These are phyloP conservation scores for Aphanocladium album DNA, from an alignment of 2,329 filamentous ascomycete genomes.

Conservation along the genomic window DNA sequence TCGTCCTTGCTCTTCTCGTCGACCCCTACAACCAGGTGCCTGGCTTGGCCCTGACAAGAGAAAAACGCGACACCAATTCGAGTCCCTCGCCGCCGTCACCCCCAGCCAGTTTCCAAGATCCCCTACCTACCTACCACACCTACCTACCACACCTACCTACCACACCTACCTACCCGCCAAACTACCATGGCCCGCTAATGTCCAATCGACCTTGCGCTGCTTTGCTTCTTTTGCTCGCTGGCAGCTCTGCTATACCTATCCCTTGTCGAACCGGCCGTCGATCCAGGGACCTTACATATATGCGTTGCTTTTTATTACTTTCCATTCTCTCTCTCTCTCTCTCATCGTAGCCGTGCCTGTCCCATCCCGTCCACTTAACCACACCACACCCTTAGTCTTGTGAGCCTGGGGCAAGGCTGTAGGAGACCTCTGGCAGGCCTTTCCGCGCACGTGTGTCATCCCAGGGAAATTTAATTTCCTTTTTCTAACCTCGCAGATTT, in stretches of 20 bases:
- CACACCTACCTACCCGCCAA: too few species aligned
- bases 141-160: too few species aligned
- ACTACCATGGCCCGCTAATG: too few species aligned
- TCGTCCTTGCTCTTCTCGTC: too few species aligned
- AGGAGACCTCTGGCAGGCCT: neutral
- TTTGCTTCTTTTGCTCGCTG: too few species aligned
- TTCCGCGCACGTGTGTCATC: neutral
- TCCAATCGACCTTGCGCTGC: too few species aligned
- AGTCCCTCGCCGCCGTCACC: neutral
- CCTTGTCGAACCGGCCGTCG: neutral
- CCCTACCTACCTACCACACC: too few species aligned
- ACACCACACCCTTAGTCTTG: neutral
- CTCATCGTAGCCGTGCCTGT: neutral
- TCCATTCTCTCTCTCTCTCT: too few species aligned
- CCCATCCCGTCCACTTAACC: neutral
- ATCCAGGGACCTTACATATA: neutral
- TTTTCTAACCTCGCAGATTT: neutral
- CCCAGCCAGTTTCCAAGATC: neutral
- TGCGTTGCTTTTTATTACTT: too few species aligned
- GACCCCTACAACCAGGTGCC: neutral
- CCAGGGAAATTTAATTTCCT: neutral
- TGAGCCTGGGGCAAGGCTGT: neutral
- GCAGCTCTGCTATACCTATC: too few species aligned
- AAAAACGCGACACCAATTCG: too few species aligned
- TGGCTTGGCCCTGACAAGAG: too few species aligned